Conservation (phyloP, 345 rosid species). For the Theobroma cacao region DNA sequence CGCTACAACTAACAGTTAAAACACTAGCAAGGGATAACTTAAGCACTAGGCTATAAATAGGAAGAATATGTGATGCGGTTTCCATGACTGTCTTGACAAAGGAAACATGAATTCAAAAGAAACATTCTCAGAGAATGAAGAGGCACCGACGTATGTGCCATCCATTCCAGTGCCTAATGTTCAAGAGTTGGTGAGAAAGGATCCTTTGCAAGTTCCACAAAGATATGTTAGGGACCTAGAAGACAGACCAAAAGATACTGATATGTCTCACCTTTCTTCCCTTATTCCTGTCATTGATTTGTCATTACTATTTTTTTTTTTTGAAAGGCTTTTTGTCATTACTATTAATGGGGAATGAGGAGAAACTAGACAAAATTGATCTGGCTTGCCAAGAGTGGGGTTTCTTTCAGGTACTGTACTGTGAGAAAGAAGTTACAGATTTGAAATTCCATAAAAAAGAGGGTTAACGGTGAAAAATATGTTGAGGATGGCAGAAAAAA, state of each 20-base stretch:
- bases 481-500: too few species aligned
- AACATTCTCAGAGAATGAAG: constrained; percentile 3
- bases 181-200: constrained; percentile 28
- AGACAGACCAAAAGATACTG: not conserved
- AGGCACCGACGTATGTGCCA: constrained; percentile 11
- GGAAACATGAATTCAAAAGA: constrained; percentile 16
- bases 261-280: constrained; percentile 19
- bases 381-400: constrained; percentile 30
- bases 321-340: too few species aligned
- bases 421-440: not conserved
- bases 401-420: constrained; percentile 28
- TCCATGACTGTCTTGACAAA: not conserved
- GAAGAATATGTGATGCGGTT: not conserved
- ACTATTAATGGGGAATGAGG: constrained; percentile 14
- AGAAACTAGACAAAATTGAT: constrained; percentile 28
- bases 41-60: not conserved
- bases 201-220: constrained; percentile 28
- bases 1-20: not conserved
- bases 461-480: not conserved
- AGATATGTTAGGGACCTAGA: constrained; percentile 25
- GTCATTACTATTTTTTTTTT: not conserved
- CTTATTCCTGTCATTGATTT: constrained; percentile 26
- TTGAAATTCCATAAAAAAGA: not conserved
- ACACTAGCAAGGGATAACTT: not conserved
- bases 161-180: constrained; percentile 33